Conservation (phyloP, 257 asterid species). For the Orobanche coerulescens region DNA sequence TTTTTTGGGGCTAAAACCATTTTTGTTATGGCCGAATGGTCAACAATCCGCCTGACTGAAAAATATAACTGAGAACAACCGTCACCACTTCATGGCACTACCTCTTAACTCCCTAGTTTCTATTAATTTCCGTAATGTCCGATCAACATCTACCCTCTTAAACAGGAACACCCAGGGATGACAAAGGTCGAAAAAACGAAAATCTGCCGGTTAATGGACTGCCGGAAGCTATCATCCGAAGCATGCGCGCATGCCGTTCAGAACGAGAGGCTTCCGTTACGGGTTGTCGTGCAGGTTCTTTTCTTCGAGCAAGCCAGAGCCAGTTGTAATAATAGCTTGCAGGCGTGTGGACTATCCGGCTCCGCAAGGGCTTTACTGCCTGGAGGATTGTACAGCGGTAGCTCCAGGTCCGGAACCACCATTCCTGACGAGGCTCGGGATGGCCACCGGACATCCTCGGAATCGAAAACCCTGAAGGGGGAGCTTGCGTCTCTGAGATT, state of each 20-base stretch:
- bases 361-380: constrained; percentile 40
- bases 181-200: constrained; percentile 66
- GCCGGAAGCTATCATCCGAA: constrained; percentile 62
- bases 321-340: constrained; percentile 34
- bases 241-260: constrained; percentile 80
- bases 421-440: constrained; percentile 79
- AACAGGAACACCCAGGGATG: constrained; percentile 65
- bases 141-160: not conserved
- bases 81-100: too few relatives aligned
- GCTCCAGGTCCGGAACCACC: constrained; percentile 75
- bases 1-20: too few relatives aligned
- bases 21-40: too few relatives aligned
- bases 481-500: constrained; percentile 47
- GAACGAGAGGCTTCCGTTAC: constrained; percentile 71
- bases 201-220: constrained; percentile 67
- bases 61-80: too few relatives aligned
- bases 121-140: not conserved
- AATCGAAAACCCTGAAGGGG: constrained; percentile 50
- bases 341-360: constrained; percentile 37
- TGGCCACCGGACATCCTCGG: constrained; percentile 42
- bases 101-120: too few relatives aligned
- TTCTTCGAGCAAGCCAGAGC: constrained; percentile 71
- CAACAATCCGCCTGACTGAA: too few relatives aligned
- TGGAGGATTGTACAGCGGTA: constrained; percentile 52
- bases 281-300: constrained; percentile 72